These are phyloP conservation scores for Alternaria solani DNA, from an alignment of 2,329 filamentous ascomycete species.

Conservation along the genomic window DNA sequence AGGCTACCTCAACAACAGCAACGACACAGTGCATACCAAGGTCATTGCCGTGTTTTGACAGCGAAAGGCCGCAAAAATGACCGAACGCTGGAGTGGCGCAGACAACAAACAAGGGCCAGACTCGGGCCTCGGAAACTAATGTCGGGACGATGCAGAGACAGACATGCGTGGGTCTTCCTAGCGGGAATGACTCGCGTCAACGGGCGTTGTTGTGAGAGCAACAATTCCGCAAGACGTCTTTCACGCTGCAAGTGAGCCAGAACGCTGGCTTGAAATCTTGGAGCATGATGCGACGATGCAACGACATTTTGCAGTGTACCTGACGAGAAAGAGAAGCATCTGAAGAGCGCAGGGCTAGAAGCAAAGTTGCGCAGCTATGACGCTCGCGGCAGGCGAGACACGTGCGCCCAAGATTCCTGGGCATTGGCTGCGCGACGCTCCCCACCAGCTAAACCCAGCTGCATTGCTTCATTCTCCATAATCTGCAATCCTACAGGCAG, in stretches of 20 bases:
- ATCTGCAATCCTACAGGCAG: slow-evolving; percentile 12
- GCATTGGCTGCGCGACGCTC: slow-evolving; percentile 18
- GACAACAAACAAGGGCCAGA: slow-evolving; percentile 1
- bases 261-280: not conserved
- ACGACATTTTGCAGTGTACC: not conserved
- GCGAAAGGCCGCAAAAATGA: not conserved
- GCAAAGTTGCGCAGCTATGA: slow-evolving; percentile 14
- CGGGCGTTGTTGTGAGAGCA: not conserved
- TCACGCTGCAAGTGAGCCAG: rapidly evolving
- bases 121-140: slow-evolving; percentile 11
- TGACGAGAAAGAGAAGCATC: not conserved
- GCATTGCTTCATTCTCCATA: slow-evolving; percentile 1
- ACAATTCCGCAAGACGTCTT: rapidly evolving
- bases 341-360: not conserved
- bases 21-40: not conserved
- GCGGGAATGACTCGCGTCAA: slow-evolving; percentile 11
- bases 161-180: slow-evolving; percentile 13
- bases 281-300: not conserved
- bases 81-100: not conserved
- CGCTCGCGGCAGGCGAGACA: slow-evolving; percentile 7
- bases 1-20: not conserved
- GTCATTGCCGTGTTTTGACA: not conserved
- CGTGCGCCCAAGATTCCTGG: slow-evolving; percentile 17
- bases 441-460: slow-evolving; percentile 15
- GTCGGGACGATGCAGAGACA: slow-evolving; percentile 8